Evolutionary conservation across 371 early-diverging fungal genomes (phyloP), one percentile per base, ranked within the genome.

Genomic region (Apophysomyces ossiformis): DNA sequence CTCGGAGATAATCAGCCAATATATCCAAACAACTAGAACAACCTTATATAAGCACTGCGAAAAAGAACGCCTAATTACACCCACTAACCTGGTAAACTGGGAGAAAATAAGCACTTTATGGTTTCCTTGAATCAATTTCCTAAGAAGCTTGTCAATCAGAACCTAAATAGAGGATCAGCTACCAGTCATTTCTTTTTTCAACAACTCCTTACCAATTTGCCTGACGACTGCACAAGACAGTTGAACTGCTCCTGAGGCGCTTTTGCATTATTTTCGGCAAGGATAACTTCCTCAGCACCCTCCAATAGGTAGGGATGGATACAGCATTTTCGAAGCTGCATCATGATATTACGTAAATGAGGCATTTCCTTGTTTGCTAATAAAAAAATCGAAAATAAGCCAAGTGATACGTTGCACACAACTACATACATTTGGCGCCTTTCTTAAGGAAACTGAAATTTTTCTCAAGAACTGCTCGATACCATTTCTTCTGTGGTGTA

Each of bases 61-160:
- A 41, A 41, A 41, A 41, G 41, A 41, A 26, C 41, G 7, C 5
- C 21, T 21, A 15, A 15, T 58, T 21, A 38, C 21, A 45, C 37
- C 4, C 8, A 6, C 5, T 61, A 56, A 73, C 73, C 72, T 78
- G 7, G 96, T 95, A 89, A 97, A 96, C 73, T 97, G 98, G 9
- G 96, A 96, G 75, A 97, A 99, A 56, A 99, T 96, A 56, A 99
- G 76, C 7, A 97, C 97, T 72, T 94, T 92, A 75, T 96, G 95
- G 8, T 94, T 95, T 7, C 90, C 89, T 21, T 84, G 87, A 70
- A 90, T 88, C 66, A 97, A 73, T 69, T 91, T 93, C 32, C 74
- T 80, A 35, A 99, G 76, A 4, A 98, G 80, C 73, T 96, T 95
- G 74, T 97, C 96, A 66, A 97, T 89, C 66, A 93, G 65, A 7